Percentiles rank a stretch among this genome's conserved stretches.
phyloP scores from a whole-genome alignment of 768 basidiomycete genomes.

The Tricholoma bakamatsutake region DNA sequence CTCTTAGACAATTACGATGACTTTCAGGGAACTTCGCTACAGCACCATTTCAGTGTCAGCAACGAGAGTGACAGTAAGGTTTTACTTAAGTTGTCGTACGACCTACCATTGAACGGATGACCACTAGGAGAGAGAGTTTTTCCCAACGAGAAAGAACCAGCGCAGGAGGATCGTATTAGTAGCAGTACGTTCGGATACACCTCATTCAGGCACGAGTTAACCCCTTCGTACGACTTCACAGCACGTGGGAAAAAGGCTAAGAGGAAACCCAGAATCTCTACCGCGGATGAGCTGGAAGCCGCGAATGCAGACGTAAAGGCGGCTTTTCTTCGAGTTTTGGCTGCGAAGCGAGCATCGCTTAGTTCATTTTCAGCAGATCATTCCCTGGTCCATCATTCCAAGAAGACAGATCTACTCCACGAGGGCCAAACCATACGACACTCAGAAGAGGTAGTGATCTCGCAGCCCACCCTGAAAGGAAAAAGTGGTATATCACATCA shows the following conservation, averaged over 20 bases:
- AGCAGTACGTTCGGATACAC: neutral
- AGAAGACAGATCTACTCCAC: neutral
- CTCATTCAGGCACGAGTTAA: neutral
- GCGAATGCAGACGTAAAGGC: slow-evolving; percentile 12
- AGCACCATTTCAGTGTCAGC: neutral
- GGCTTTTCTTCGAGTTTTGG: slow-evolving; percentile 9
- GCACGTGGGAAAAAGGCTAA: slow-evolving; percentile 2
- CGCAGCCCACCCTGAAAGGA: neutral
- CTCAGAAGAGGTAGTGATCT: neutral
- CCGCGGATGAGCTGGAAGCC: slow-evolving; percentile 8
- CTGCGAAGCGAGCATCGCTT: slow-evolving; percentile 9
- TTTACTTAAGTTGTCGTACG: neutral
- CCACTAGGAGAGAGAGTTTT: neutral
- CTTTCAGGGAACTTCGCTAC: neutral
- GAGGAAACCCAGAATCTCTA: slow-evolving; percentile 3
- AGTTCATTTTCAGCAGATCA: neutral
- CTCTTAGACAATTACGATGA: neutral
- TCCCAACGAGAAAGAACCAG: neutral
- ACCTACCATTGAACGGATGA: neutral
- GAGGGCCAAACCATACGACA: neutral
- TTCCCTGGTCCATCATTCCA: neutral
- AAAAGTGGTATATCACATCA: neutral
- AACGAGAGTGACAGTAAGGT: neutral
- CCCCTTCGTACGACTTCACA: neutral
- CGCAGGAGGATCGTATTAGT: neutral